Percentiles rank a stretch among this genome's conserved stretches.
phyloP scores from a whole-genome alignment of 1,284 basidiomycete genomes.

The Moesziomyces sp. region DNA sequence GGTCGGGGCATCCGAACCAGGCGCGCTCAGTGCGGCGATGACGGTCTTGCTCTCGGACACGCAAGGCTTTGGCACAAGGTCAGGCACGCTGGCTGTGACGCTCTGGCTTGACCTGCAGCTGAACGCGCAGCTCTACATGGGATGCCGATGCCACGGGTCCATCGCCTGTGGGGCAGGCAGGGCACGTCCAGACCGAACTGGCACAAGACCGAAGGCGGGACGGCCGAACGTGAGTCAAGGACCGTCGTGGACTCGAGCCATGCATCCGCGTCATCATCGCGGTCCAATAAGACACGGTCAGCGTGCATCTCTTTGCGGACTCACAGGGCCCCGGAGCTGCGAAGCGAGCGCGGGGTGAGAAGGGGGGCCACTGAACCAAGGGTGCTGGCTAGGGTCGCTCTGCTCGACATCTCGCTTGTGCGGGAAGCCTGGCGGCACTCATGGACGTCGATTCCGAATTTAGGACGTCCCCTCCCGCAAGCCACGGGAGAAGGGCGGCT shows the following conservation, averaged over 20 bases:
- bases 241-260: not conserved
- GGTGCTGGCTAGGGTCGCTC: not conserved
- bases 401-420: not conserved
- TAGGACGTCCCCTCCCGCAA: not conserved
- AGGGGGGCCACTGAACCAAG: not conserved
- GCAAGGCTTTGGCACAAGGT: too few species aligned
- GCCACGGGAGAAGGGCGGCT: not conserved
- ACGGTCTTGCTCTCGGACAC: too few species aligned
- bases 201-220: not conserved
- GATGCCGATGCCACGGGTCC: conserved; percentile 4
- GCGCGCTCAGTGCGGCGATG: too few species aligned
- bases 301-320: too few species aligned
- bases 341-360: not conserved
- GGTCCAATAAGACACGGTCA: too few species aligned
- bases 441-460: not conserved
- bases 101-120: conserved; percentile 1
- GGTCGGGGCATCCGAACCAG: too few species aligned
- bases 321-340: too few species aligned
- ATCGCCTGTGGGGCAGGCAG: not conserved
- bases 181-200: too few species aligned
- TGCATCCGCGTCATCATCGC: not conserved
- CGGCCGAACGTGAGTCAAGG: not conserved
- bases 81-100: not conserved
- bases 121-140: not conserved
- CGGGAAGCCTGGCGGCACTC: not conserved